phyloP scores from a whole-genome alignment of 176 grass and related monocot species.

The Raddia guianensis region DNA sequence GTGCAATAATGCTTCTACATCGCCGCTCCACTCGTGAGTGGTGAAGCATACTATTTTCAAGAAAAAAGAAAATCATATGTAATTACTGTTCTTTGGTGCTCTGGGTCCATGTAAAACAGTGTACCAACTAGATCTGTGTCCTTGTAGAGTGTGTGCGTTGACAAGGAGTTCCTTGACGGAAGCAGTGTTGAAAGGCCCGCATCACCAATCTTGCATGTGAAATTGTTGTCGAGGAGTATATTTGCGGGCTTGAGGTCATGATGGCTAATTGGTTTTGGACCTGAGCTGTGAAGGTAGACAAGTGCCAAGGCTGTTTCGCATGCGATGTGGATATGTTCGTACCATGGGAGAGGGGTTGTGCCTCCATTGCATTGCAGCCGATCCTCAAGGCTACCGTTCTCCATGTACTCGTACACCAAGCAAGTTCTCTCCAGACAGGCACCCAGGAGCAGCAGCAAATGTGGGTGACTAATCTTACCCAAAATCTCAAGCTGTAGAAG shows the following conservation, averaged over 20 bases:
- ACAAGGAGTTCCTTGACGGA: conserved; percentile 32
- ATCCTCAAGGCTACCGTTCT: conserved; percentile 92
- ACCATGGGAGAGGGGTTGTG: conserved; percentile 68
- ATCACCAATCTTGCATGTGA: conserved; percentile 84
- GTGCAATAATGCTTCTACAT: too few relatives aligned
- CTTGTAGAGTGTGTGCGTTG: conserved; percentile 53
- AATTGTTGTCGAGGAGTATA: conserved; percentile 73
- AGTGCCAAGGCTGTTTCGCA: conserved; percentile 68
- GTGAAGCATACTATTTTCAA: too few relatives aligned
- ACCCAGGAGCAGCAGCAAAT: conserved; percentile 78
- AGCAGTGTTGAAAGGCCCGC: conserved; percentile 79
- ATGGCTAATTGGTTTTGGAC: conserved; percentile 81
- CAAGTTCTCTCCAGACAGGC: conserved; percentile 80
- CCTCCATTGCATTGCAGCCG: conserved; percentile 59
- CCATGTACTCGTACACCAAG: conserved; percentile 96
- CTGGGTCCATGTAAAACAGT: conserved; percentile 92
- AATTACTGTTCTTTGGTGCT: conserved; percentile 80
- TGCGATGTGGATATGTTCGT: conserved; percentile 60
- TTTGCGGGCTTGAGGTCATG: conserved; percentile 94
- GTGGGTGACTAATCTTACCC: conserved; percentile 69
- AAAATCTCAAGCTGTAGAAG: conserved; percentile 75
- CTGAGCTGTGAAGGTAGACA: conserved; percentile 67
- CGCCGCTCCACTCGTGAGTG: too few relatives aligned
- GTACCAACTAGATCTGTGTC: conserved; percentile 74
- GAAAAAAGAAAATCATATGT: conserved; percentile 5